phyloP scores from a whole-genome alignment of 2,329 filamentous ascomycete genomes.

The Sarocladium kiliense region DNA sequence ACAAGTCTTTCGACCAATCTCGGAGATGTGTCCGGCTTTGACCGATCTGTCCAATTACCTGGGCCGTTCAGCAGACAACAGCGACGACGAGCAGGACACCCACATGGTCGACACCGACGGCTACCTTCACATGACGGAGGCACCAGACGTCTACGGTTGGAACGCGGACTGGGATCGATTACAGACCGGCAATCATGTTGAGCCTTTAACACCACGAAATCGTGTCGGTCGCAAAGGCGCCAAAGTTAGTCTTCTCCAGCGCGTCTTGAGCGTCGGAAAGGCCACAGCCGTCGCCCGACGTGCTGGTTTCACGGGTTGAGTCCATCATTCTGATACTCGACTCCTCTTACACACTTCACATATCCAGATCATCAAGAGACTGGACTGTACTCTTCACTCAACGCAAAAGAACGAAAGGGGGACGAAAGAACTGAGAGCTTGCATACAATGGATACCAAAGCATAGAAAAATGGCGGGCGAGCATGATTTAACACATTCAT shows the following conservation, averaged over 20 bases:
- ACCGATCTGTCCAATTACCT: slow-evolving; percentile 11
- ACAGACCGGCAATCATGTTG: not conserved
- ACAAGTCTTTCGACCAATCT: not conserved
- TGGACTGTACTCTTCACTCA: slow-evolving; percentile 5
- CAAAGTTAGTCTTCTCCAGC: slow-evolving; percentile 30
- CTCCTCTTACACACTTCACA: not conserved
- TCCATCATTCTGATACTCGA: not conserved
- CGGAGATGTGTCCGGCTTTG: not conserved
- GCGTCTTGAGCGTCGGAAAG: slow-evolving; percentile 27
- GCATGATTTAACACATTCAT: slow-evolving; percentile 6
- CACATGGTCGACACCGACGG: slow-evolving; percentile 22
- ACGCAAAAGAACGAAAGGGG: not conserved
- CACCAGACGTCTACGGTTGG: slow-evolving; percentile 48
- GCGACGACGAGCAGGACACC: slow-evolving; percentile 17
- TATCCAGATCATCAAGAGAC: not conserved
- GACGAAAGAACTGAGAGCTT: not conserved
- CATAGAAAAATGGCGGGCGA: slow-evolving; percentile 6
- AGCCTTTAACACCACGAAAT: not conserved
- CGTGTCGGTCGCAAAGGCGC: not conserved
- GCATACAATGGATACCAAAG: slow-evolving; percentile 8
- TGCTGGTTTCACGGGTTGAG: slow-evolving; percentile 3
- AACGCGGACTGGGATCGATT: slow-evolving; percentile 36
- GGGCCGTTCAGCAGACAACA: slow-evolving; percentile 17
- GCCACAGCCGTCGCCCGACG: slow-evolving; percentile 10
- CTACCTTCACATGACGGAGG: slow-evolving; percentile 21